Conservation (phyloP, 1,284 basidiomycete genomes). For the Rhodotorula sp. region DNA sequence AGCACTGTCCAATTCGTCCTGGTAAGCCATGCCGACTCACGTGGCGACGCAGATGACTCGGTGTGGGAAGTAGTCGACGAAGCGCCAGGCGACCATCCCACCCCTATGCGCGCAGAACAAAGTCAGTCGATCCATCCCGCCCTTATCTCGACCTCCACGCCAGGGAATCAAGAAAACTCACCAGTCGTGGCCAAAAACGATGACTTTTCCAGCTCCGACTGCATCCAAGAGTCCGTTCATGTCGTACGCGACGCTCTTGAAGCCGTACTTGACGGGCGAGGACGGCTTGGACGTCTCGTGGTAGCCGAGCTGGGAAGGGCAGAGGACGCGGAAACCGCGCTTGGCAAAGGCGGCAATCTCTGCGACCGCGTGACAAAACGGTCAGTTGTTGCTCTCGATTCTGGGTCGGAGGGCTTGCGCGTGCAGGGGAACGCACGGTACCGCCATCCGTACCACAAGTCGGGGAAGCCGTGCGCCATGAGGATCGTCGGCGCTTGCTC, state of each 20-base stretch:
- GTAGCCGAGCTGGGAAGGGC: conserved; percentile 41
- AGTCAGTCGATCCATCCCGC: too few relatives aligned
- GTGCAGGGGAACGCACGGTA: conserved; percentile 23
- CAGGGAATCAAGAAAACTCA: background rate
- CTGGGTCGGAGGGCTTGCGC: background rate
- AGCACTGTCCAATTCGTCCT: background rate
- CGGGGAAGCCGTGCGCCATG: conserved; percentile 40
- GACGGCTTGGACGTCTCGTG: conserved; percentile 24
- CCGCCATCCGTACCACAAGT: conserved; percentile 39
- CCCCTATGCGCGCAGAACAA: conserved; percentile 26
- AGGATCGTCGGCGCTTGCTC: conserved; percentile 30
- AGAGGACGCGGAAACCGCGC: conserved; percentile 39
- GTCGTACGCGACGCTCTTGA: conserved; percentile 37
- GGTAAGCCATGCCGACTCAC: conserved; percentile 3
- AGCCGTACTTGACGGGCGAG: conserved; percentile 32
- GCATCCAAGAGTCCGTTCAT: conserved; percentile 34
- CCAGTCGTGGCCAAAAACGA: conserved; percentile 44
- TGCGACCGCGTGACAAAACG: background rate
- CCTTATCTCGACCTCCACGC: too few relatives aligned
- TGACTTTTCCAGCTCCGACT: conserved; percentile 25
- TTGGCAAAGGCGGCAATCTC: conserved; percentile 36
- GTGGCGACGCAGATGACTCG: conserved; percentile 34
- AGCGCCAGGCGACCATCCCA: conserved; percentile 43
- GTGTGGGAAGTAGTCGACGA: conserved; percentile 40
- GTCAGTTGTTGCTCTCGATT: too few relatives aligned